Evolutionary conservation across 805 yeast genomes (phyloP).

Genomic region (Saturnispora gosingensis): DNA sequence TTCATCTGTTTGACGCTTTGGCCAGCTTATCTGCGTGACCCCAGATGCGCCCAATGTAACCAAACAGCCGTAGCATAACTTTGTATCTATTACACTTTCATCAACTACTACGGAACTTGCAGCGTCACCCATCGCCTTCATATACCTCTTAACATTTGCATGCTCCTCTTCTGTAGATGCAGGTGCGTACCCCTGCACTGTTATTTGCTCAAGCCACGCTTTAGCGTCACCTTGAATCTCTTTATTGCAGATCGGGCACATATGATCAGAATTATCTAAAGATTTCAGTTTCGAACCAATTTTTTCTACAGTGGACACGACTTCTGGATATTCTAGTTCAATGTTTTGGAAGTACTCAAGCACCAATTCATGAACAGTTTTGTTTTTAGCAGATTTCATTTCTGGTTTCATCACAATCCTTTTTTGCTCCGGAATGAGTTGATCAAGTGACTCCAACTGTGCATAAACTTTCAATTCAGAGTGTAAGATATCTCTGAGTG

Average conservation of each 20-base stretch:
- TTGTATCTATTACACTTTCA: slow-evolving; percentile 13
- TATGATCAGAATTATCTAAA: slow-evolving; percentile 27
- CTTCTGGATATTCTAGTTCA: slow-evolving; percentile 75
- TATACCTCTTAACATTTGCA: slow-evolving; percentile 21
- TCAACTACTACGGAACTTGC: not conserved
- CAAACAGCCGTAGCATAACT: slow-evolving; percentile 72
- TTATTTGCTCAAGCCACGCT: slow-evolving; percentile 59
- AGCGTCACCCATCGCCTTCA: slow-evolving; percentile 3
- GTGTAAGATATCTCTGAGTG: slow-evolving; percentile 64
- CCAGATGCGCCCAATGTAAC: slow-evolving; percentile 44
- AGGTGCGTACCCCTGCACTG: slow-evolving; percentile 48
- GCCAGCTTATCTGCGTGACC: slow-evolving; percentile 25
- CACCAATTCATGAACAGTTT: slow-evolving; percentile 75
- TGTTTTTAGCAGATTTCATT: slow-evolving; percentile 49
- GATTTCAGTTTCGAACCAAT: slow-evolving; percentile 70
- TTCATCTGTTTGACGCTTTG: slow-evolving; percentile 19
- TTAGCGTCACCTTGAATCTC: slow-evolving; percentile 49
- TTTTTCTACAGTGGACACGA: slow-evolving; percentile 85
- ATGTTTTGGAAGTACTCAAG: slow-evolving; percentile 60
- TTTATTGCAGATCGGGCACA: slow-evolving; percentile 51
- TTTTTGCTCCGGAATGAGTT: slow-evolving; percentile 19
- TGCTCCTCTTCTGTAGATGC: slow-evolving; percentile 35
- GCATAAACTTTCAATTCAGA: slow-evolving; percentile 58
- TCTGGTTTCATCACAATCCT: slow-evolving; percentile 8
- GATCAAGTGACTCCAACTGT: slow-evolving; percentile 31